Evolutionary conservation across 208 protist genomes (phyloP), one percentile per base, ranked within the genome.

Genomic region (Acanthamoeba castellanii): DNA sequence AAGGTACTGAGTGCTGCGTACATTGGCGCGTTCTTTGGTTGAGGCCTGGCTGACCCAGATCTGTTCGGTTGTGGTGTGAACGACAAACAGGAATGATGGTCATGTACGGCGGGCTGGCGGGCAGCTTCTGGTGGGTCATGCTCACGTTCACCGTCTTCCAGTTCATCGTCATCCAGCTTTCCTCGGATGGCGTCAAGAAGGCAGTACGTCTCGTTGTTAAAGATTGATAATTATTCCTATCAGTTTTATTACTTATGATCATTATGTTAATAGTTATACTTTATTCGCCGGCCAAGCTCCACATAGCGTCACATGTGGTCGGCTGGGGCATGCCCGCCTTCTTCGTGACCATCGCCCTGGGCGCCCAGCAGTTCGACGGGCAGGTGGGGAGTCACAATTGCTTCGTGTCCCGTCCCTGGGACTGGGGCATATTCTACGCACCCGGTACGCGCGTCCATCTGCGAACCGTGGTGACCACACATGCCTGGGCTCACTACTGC

Each of bases 101-200:
- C n/a, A 88, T 64, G 50, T 88, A n/a, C 50, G 45, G 45, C 13
- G 81, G 50, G 0, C n/a, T 88, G 47, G 81, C 81, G n/a, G 81
- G 81, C 81, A 88, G 81, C 50, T 88, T 88, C 50, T 88, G 81
- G 81, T 88, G 81, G 81, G 37, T 81, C 27, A 50, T 81, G 72
- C 81, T 88, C 81, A 88, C 81, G 20, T 88, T 64, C 50, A 88
- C 52, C 47, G 81, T 64, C 45, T 55, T 88, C 50, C 45, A 66
- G 27, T 88, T 88, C 81, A 42, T 64, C 25, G 52, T 88, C 0
- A 27, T 88, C 81, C 7, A 66, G 81, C 9, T 88, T 14, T 81
- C 72, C 72, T 81, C 72, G 18, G 59, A 30, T 20, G 59, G 59
- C 25, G 59, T 20, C 16, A 66, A n/a, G 22, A n/a, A 66, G 22